Percentiles rank a stretch among this genome's conserved stretches.
Conservation (phyloP, 345 rosid species). For the Camelina hispida region DNA sequence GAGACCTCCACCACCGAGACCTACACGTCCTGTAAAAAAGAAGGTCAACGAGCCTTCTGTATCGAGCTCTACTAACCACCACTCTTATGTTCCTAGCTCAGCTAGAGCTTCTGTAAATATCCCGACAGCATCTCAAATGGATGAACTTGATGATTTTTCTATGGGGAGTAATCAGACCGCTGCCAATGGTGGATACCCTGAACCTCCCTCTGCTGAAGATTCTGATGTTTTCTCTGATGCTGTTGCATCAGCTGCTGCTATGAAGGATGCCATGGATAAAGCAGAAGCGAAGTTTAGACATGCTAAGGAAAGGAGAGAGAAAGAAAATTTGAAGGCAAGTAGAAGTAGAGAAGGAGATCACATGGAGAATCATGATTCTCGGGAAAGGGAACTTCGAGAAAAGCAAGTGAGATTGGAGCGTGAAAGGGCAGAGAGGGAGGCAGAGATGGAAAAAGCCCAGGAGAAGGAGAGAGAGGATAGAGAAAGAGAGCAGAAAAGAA, state of each 20-base stretch:
- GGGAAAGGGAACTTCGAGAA: conserved; percentile 64
- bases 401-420: conserved; percentile 59
- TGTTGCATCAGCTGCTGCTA: conserved; percentile 93
- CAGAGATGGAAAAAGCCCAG: conserved; percentile 60
- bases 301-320: conserved; percentile 83
- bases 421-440: conserved; percentile 67
- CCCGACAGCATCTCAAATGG: conserved; percentile 64
- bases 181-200: conserved; percentile 57
- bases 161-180: conserved; percentile 52
- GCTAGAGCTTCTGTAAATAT: conserved; percentile 47
- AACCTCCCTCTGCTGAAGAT: conserved; percentile 60
- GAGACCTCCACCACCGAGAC: conserved; percentile 98
- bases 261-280: conserved; percentile 98
- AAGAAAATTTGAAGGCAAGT: conserved; percentile 67
- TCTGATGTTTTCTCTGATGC: conserved; percentile 65
- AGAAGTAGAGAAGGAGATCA: conserved; percentile 71
- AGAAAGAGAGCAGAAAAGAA: conserved; percentile 53
- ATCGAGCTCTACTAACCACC: conserved; percentile 54
- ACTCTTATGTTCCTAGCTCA: conserved; percentile 54
- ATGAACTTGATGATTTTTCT: conserved; percentile 81
- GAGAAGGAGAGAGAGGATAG: conserved; percentile 57
- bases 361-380: conserved; percentile 60
- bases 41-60: conserved; percentile 57
- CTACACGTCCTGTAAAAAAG: conserved; percentile 65
- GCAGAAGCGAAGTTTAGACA: conserved; percentile 95